A percentile compares a stretch with the other conserved stretches of the same genome.
phyloP scores from a whole-genome alignment of 352 stramenopile genomes.

The Globisporangium irregulare region DNA sequence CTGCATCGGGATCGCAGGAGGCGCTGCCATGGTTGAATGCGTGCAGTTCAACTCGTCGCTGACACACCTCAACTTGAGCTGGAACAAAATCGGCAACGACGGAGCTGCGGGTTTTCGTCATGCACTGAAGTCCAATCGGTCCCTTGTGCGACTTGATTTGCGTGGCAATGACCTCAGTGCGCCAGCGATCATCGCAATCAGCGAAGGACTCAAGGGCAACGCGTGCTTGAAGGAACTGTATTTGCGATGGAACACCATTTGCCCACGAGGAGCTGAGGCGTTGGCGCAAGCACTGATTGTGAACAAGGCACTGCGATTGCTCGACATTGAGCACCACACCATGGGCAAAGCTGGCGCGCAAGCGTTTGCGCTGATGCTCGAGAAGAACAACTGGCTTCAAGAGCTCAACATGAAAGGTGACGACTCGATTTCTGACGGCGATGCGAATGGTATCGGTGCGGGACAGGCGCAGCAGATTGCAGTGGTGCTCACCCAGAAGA shows the following conservation, averaged over 20 bases:
- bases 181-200: conserved; percentile 49
- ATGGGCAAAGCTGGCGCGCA: conserved; percentile 52
- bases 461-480: conserved; percentile 49
- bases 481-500: conserved; percentile 36
- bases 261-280: conserved; percentile 45
- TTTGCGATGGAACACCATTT: conserved; percentile 73
- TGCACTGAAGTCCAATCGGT: conserved; percentile 48
- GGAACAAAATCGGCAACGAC: conserved; percentile 66
- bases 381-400: conserved; percentile 43
- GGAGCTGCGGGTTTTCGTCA: conserved; percentile 39
- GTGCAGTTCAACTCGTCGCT: conserved; percentile 57
- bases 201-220: conserved; percentile 44
- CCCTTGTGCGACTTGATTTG: conserved; percentile 56
- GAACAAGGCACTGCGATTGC: conserved; percentile 57
- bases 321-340: conserved; percentile 76
- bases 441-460: conserved; percentile 42
- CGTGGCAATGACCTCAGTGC: conserved; percentile 61
- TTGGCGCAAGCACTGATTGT: conserved; percentile 44
- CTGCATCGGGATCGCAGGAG: conserved; percentile 37
- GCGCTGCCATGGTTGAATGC: conserved; percentile 54
- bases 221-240: conserved; percentile 62
- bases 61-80: conserved; percentile 73
- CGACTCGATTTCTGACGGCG: conserved; percentile 44
- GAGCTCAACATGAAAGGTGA: conserved; percentile 69
- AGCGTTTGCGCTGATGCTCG: conserved; percentile 66